These are phyloP conservation scores for Ogataea wickerhamii DNA, from an alignment of 805 yeast species.

Conservation along the genomic window DNA sequence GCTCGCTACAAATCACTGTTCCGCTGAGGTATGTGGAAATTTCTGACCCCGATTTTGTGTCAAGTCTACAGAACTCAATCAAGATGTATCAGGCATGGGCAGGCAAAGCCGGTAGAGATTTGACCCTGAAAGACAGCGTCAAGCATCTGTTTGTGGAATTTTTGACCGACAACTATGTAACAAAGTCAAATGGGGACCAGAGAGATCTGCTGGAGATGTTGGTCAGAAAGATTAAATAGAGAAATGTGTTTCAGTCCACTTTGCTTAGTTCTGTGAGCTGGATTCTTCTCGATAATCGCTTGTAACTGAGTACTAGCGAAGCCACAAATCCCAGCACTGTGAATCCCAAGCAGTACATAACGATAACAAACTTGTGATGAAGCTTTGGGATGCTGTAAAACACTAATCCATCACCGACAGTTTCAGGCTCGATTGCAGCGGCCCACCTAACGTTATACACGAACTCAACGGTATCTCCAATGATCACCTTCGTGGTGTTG, in stretches of 20 bases:
- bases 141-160: constrained; percentile 32
- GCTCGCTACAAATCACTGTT: constrained; percentile 54
- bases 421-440: constrained; percentile 4
- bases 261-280: constrained; percentile 22
- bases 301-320: constrained; percentile 24
- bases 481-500: constrained; percentile 56
- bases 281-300: constrained; percentile 21
- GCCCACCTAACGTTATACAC: constrained; percentile 59
- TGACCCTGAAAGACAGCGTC: constrained; percentile 30
- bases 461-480: constrained; percentile 60
- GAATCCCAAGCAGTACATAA: constrained; percentile 13
- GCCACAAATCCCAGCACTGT: constrained; percentile 22
- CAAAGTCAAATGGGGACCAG: constrained; percentile 18
- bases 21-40: constrained; percentile 55
- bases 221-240: constrained; percentile 23
- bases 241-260: constrained; percentile 19
- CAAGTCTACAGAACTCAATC: constrained; percentile 61
- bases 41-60: constrained; percentile 46
- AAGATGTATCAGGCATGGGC: constrained; percentile 62
- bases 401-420: constrained; percentile 6
- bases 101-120: constrained; percentile 34
- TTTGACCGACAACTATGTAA: constrained; percentile 26
- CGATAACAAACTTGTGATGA: constrained; percentile 8
- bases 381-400: constrained; percentile 13
- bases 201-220: constrained; percentile 22